A percentile compares a stretch with the other conserved stretches of the same genome.
Conservation (phyloP, 2,329 filamentous ascomycete species). For the Diaporthe vexans region DNA sequence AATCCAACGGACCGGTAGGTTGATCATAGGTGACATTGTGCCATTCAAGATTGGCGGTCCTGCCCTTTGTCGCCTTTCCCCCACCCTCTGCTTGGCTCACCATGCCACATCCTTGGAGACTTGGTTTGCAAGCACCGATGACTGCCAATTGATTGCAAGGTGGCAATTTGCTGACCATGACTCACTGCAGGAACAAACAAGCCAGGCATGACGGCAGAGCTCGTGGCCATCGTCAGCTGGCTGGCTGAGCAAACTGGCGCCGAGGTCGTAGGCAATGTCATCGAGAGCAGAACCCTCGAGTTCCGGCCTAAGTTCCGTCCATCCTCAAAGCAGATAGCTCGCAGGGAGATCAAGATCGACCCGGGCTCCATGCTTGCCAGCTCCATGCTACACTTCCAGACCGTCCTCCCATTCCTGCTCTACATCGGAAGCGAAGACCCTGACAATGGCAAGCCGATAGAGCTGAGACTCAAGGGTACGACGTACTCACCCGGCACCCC, state of each 20-base stretch:
- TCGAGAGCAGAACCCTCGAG: slow-evolving; percentile 66
- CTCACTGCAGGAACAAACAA: slow-evolving; percentile 4
- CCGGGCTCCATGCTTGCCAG: slow-evolving; percentile 67
- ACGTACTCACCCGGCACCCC: slow-evolving; percentile 70
- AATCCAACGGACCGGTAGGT: slow-evolving; percentile 54
- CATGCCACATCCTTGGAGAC: background rate
- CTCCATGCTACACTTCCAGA: slow-evolving; percentile 71
- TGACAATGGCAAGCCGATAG: slow-evolving; percentile 58
- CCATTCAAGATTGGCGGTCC: background rate
- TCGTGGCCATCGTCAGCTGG: slow-evolving; percentile 68
- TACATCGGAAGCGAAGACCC: slow-evolving; percentile 58
- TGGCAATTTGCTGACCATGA: background rate
- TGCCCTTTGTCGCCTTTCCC: background rate
- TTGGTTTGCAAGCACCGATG: background rate
- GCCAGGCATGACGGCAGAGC: slow-evolving; percentile 71
- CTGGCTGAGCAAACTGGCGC: slow-evolving; percentile 67
- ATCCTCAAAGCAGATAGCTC: slow-evolving; percentile 50
- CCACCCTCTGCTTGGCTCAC: background rate
- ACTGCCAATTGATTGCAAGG: background rate
- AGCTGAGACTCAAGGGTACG: slow-evolving; percentile 67
- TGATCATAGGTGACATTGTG: background rate
- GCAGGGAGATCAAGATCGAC: slow-evolving; percentile 63
- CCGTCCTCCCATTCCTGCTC: slow-evolving; percentile 70
- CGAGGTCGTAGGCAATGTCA: slow-evolving; percentile 61
- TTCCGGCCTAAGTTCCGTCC: slow-evolving; percentile 60